phyloP scores from a whole-genome alignment of 495 filamentous ascomycete species.

The Annulohypoxylon nitens region DNA sequence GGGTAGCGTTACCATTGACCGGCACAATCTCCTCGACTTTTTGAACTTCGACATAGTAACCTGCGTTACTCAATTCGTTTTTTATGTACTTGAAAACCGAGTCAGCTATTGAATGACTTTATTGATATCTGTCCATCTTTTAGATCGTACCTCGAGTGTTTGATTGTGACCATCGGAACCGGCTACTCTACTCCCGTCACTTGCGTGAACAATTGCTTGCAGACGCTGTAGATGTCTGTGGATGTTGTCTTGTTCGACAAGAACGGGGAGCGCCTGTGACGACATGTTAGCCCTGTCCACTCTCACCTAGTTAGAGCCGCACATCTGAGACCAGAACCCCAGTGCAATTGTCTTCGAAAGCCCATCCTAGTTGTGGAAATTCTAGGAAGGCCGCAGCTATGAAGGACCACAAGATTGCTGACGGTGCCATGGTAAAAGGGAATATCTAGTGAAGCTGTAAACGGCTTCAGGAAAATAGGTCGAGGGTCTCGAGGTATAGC shows the following conservation, averaged over 20 bases:
- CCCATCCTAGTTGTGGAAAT: neutral
- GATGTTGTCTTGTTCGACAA: conserved; percentile 17
- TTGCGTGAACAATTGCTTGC: conserved; percentile 14
- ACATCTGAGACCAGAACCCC: conserved; percentile 35
- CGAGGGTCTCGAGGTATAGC: neutral
- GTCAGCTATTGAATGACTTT: neutral
- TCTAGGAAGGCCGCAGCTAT: conserved; percentile 1
- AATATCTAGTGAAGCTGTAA: neutral
- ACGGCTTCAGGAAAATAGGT: neutral
- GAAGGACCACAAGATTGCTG: neutral
- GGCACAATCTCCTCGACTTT: conserved; percentile 27
- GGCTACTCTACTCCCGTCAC: conserved; percentile 25
- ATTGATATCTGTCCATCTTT: neutral
- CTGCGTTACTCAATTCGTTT: conserved; percentile 15
- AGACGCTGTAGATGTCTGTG: conserved; percentile 23
- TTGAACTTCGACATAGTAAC: conserved; percentile 42
- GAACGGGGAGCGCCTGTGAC: conserved; percentile 30
- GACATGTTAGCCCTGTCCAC: conserved; percentile 11
- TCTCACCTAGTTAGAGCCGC: neutral
- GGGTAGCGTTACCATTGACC: neutral
- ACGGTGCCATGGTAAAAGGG: conserved; percentile 19
- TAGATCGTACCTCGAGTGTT: conserved; percentile 29
- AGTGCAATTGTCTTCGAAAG: conserved; percentile 20
- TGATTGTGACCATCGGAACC: conserved; percentile 32
- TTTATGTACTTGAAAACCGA: conserved; percentile 33